Base-by-base conservation (phyloP, 202 grass and related monocot genomes). In the Brachypodium distachyon region DNA sequence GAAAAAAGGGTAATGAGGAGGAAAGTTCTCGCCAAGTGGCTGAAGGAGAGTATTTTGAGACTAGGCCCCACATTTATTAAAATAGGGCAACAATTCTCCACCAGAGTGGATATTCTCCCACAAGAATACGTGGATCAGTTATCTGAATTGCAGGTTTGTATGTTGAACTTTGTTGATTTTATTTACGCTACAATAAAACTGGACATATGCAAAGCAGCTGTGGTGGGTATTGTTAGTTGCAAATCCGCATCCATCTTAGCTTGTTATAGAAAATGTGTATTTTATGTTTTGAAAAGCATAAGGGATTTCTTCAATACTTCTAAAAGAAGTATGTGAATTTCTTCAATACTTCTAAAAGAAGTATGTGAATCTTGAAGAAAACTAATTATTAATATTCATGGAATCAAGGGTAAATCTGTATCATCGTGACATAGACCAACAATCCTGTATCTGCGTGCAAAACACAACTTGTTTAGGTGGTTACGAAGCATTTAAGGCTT, bases 11-110 rank as follows among this genome's bases (percentile, higher is more conserved):
- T 28, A 80, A 77, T 75, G 33, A 92, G 84, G 85, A 86, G 91
- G 73, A 94, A 84, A 88, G 63, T 82, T 66, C 91, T 98, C 1
- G 91, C 95, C 77, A 92, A 92, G 74, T 98, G 91, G 95, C 80
- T 98, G n/a, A 98, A 98, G 66, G 95, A 98, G 74, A 94, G 92
- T 88, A 88, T 98, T 88, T 75, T 95, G 47, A 95, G 89, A 83
- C 82, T 98, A 70, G 89, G 89, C 14, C 91, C 89, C 60, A 98
- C 91, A 65, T 95, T 98, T 87, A 98, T 98, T 72, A 98, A 98
- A 92, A 78, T 92, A 80, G 96, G 89, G 47, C 96, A 98, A 63
- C 96, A 98, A 34, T 98, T 95, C 70, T 98, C 96, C 31, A 98
- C 91, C 54, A 91, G 91, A 63, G 96, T 98, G 27, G 96, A 98